Base-by-base conservation (phyloP, 805 yeast species). In the Metschnikowia orientalis region DNA sequence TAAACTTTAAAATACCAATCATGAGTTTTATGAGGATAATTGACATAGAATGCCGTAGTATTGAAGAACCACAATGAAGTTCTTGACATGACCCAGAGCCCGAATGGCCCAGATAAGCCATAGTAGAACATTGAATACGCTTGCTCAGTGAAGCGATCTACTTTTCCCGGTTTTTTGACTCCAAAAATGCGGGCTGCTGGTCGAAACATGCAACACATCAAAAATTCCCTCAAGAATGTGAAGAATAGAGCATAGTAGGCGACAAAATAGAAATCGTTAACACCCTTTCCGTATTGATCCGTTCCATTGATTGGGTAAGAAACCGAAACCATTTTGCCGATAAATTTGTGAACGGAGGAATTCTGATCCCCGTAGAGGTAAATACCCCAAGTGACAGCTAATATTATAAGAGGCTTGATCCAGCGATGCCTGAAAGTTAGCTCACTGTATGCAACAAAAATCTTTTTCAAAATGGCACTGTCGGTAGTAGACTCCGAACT, bases 61-160 rank as follows among this genome's bases (percentile, higher is more conserved):
- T 84, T 74, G 60, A 92, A 92, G 53, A 69, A 81, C 97, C 97
- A 90, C 41, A 92, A 56, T 29, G 95, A 95, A 26, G 82, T 74
- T 30, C 72, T 66, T 8, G 54, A 50, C 97, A 92, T 89, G 44
- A 92, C 82, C 68, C 79, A 87, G 35, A 92, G 63, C 2, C 98
- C 99, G 37, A 81, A 69, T 0, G 96, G 94, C 10, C 95, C 94
- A 17, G 84, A 69, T 6, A 78, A 42, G 8, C 89, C 83, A 54
- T 81, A 88, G 61, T 92, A 92, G 39, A 85, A 56, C 48, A 87
- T 71, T 2, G 90, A 75, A 55, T 90, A 92, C 6, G 88, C 72
- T 65, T 92, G 99, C 59, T 92, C 99, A 80, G 86, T 77, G 60
- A 90, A 88, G 57, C 99, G 75, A 41, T 73, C 75, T 26, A 77